phyloP scores from a whole-genome alignment of 108 stramenopile genomes.

The Nitzschia palea region DNA sequence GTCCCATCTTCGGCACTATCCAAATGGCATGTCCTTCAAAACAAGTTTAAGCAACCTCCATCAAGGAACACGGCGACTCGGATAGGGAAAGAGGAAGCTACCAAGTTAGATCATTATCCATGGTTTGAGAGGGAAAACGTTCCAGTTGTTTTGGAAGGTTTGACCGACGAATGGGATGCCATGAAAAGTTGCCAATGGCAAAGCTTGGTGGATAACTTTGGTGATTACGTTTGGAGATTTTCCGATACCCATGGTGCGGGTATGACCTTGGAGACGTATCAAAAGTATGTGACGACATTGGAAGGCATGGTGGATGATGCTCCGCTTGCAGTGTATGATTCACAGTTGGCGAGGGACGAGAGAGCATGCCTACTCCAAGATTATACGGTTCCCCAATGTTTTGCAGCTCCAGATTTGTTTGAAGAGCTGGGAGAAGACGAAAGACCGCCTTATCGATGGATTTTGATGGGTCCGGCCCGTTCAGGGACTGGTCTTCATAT shows the following conservation, averaged over 20 bases:
- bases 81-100: slow-evolving; percentile 5
- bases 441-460: slow-evolving; percentile 81
- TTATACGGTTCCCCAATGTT: slow-evolving; percentile 71
- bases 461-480: slow-evolving; percentile 75
- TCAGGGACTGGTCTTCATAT: slow-evolving; percentile 86
- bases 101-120: slow-evolving; percentile 10
- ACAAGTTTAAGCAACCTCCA: slow-evolving; percentile 29
- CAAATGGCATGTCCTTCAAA: slow-evolving; percentile 43
- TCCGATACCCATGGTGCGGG: slow-evolving; percentile 81
- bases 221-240: slow-evolving; percentile 66
- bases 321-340: slow-evolving; percentile 84
- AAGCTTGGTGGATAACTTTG: slow-evolving; percentile 56
- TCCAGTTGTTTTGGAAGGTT: slow-evolving; percentile 66
- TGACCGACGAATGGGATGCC: slow-evolving; percentile 58
- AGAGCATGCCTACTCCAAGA: slow-evolving; percentile 52
- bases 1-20: slow-evolving; percentile 19
- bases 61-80: neutral
- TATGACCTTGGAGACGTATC: slow-evolving; percentile 65
- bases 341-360: slow-evolving; percentile 58
- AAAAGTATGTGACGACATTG: slow-evolving; percentile 56
- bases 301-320: slow-evolving; percentile 75
- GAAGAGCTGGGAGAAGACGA: slow-evolving; percentile 26
- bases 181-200: slow-evolving; percentile 59
- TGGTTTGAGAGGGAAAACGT: slow-evolving; percentile 70
- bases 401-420: slow-evolving; percentile 70